Percentiles rank a stretch among this genome's conserved stretches.
phyloP scores from a whole-genome alignment of 257 asterid genomes.

The Salvia hispanica region DNA sequence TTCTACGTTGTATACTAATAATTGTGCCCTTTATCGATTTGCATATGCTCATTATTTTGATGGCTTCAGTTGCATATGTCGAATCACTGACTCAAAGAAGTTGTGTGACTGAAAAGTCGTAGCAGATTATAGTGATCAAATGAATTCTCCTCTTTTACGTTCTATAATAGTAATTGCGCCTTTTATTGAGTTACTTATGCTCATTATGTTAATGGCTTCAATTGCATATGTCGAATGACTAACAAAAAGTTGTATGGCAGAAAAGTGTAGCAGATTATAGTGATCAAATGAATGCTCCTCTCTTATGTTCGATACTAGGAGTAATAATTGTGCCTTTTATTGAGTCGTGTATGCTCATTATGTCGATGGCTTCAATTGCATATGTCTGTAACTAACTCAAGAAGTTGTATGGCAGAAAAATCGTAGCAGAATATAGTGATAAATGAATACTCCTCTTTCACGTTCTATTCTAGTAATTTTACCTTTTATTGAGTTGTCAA shows the following conservation, averaged over 20 bases:
- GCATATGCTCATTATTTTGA: not conserved
- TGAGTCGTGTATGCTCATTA: conserved; percentile 2
- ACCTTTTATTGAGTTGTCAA: conserved; percentile 4
- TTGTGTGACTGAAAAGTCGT: conserved; percentile 39
- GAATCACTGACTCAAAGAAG: not conserved
- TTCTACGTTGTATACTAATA: not conserved
- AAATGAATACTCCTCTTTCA: conserved; percentile 33
- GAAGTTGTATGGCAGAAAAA: conserved; percentile 39
- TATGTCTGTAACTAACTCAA: conserved; percentile 1
- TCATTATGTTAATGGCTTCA: not conserved
- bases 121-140: conserved; percentile 59
- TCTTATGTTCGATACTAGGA: not conserved
- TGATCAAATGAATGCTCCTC: conserved; percentile 46
- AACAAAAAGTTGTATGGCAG: conserved; percentile 36
- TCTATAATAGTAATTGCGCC: not conserved
- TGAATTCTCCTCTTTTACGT: conserved; percentile 23
- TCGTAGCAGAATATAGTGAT: conserved; percentile 53
- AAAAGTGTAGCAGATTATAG: conserved; percentile 46
- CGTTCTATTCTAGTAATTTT: not conserved
- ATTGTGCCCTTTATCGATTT: conserved; percentile 8
- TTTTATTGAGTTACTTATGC: conserved; percentile 10
- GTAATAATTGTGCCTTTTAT: conserved; percentile 2
- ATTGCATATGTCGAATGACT: conserved; percentile 8
- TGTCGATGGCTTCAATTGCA: not conserved
- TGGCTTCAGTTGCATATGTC: not conserved